Evolutionary conservation across 345 rosid genomes (phyloP), one percentile per base, ranked within the genome.

Genomic region (Brassica rapa): DNA sequence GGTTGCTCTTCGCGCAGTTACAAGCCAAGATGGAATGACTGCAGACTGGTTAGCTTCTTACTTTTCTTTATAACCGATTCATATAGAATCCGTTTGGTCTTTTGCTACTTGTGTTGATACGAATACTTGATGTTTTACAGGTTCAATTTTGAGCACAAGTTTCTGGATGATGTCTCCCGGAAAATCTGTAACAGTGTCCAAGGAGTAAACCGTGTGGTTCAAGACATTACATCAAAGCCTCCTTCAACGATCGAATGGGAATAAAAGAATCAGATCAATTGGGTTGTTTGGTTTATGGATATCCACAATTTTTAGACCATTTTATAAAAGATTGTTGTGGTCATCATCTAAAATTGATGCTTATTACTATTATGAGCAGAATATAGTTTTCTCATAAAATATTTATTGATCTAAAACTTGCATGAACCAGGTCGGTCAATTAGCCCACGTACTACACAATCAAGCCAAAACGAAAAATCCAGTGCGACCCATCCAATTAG

Each of bases 1-100:
- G 11, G 98, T 96, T 83, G 97, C 98, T 85, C 96, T 96, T 41
- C 87, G 99, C 55, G 99, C 99, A 43, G 99, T 96, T 68, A 96
- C 97, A 53, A 96, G 99, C 86, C 95, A 96, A 87, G 98, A 96
- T 41, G 99, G 99, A 76, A 96, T 96, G 99, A 96, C 98, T 7
- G 98, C 99, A 53, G 99, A 96, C 74, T 93, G 99, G 99, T 96
- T 70, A 87, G 61, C 75, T 62, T 73, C 79, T 70, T 23, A 53
- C 74, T 2, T 27, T 30, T 65, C 71, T 12, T 39, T 1, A 7
- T 43, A 25, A 57, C 29, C 0, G 0, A 60, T 78, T 51, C 43
- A 14, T 61, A 25, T 46, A 16, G 21, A 68, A 57, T 4, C 72
- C 1, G 6, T n/a, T 67, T n/a, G 14, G 3, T 37, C 46, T 1